Evolutionary conservation across 2,329 filamentous ascomycete genomes (phyloP), one percentile per base, ranked within the genome.

Genomic region (Fusarium azukiicola): DNA sequence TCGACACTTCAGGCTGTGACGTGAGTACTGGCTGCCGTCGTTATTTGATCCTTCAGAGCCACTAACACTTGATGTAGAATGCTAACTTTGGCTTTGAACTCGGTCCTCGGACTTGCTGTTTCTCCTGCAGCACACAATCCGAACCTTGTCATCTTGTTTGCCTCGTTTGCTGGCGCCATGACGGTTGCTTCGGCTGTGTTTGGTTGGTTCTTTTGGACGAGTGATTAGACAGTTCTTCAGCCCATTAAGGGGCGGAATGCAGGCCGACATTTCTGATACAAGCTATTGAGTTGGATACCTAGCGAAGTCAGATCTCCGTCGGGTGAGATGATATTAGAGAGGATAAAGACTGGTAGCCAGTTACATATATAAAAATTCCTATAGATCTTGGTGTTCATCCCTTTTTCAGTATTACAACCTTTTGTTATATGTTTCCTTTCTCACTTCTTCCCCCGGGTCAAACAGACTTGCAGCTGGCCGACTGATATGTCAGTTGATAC

Each of bases 41-140:
- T 23, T 23, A 61, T 61, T 14, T 44, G 14, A 36, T 42, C 42
- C 19, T 32, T 32, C 27, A 32, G 27, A 32, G 23, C 23, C 13
- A 11, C 63, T 67, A 47, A 67, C n/a, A 40, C 44, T 23, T 38
- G 7, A n/a, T 64, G 44, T 27, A 67, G 63, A 10, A 67, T 67
- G 63, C 23, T 67, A 12, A 67, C 63, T 13, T n/a, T 67, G 21
- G 63, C 63, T 36, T 49, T 67, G 32, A 67, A 67, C 44, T 67
- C 63, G 4, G 42, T 67, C n/a, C 44, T 67, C 12, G 63, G 63
- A 19, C 63, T 67, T 14, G 63, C 63, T 11, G 63, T 67, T 27
- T 67, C 63, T 49, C 63, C 63, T n/a, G 63, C 63, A n/a, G 63
- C 63, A 3, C 40, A 67, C 21, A 67, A 67, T 21, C 63, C 63